Percentiles rank a stretch among this genome's conserved stretches.
Conservation (phyloP, 2,329 filamentous ascomycete species). For the Pleochaeta shiraiana region DNA sequence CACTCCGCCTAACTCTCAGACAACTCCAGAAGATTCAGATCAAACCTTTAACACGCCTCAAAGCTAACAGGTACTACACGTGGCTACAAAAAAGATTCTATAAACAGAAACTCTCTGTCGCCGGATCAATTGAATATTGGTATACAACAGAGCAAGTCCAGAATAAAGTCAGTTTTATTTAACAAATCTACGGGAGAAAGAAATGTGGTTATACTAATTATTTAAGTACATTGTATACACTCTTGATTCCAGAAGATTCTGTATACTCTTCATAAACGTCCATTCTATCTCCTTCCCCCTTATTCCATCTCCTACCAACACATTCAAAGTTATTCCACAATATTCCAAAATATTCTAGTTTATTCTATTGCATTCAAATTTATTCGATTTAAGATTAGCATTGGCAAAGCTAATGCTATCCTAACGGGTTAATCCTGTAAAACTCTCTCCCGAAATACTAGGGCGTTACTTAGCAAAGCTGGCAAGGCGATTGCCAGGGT, state of each 20-base stretch:
- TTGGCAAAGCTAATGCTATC: background rate
- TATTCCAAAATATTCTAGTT: background rate
- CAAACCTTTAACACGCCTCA: too few relatives aligned
- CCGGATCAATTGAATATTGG: too few relatives aligned
- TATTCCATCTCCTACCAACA: background rate
- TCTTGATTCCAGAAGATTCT: background rate
- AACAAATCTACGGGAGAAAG: background rate
- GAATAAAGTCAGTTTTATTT: background rate
- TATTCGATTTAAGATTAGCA: background rate
- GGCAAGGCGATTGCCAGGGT: too few relatives aligned
- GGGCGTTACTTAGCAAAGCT: too few relatives aligned
- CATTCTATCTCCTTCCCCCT: background rate
- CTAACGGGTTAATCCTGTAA: background rate
- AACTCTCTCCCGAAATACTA: too few relatives aligned
- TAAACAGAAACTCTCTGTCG: too few relatives aligned
- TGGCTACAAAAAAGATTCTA: too few relatives aligned
- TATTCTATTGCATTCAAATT: background rate
- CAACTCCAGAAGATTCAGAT: too few relatives aligned
- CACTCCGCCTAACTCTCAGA: too few relatives aligned
- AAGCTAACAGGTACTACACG: too few relatives aligned
- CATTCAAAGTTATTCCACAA: too few relatives aligned
- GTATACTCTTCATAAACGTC: background rate
- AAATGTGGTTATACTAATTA: background rate
- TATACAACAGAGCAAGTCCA: conserved; percentile 69
- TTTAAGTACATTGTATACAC: background rate